These are phyloP conservation scores for Stylonectria norvegica DNA, from an alignment of 2,329 filamentous ascomycete species.

Conservation along the genomic window DNA sequence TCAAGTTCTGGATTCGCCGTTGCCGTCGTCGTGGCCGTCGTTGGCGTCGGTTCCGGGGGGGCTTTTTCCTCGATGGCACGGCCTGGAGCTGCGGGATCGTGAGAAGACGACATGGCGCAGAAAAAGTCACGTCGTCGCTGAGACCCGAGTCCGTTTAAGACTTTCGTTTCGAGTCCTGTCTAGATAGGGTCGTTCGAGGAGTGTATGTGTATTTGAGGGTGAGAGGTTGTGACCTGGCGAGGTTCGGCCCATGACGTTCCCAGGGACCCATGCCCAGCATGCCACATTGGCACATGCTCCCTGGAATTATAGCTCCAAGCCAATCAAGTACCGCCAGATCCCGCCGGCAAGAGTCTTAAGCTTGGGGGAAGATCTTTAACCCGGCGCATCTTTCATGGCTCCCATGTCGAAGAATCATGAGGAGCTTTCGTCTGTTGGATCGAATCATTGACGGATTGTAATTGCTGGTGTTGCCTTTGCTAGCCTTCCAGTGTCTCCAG, in stretches of 20 bases:
- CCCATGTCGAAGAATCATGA: background rate
- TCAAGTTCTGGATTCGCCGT: slow-evolving; percentile 75
- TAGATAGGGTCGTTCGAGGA: background rate
- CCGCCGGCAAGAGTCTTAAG: slow-evolving; percentile 5
- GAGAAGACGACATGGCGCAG: slow-evolving; percentile 35
- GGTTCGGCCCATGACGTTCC: slow-evolving; percentile 18
- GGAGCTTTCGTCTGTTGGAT: slow-evolving; percentile 1
- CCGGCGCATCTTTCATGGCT: slow-evolving; percentile 23
- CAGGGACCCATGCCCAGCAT: slow-evolving; percentile 5
- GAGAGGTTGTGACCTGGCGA: slow-evolving; percentile 16
- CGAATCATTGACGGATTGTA: background rate
- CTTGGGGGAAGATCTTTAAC: slow-evolving; percentile 30
- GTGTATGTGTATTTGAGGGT: slow-evolving; percentile 9
- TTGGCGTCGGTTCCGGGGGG: slow-evolving; percentile 34
- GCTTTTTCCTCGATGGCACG: slow-evolving; percentile 29
- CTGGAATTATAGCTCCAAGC: slow-evolving; percentile 13
- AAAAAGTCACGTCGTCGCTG: slow-evolving; percentile 18
- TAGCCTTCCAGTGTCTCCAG: background rate
- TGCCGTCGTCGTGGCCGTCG: slow-evolving; percentile 37
- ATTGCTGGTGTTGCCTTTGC: too few relatives aligned
- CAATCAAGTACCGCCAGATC: slow-evolving; percentile 12
- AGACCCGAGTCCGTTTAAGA: slow-evolving; percentile 9
- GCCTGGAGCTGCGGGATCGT: slow-evolving; percentile 35
- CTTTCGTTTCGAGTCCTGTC: slow-evolving; percentile 4
- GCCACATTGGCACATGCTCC: slow-evolving; percentile 27